Percentiles rank a stretch among this genome's conserved stretches.
Conservation (phyloP, 176 grass and related monocot species). For the Carex myosuroides region DNA sequence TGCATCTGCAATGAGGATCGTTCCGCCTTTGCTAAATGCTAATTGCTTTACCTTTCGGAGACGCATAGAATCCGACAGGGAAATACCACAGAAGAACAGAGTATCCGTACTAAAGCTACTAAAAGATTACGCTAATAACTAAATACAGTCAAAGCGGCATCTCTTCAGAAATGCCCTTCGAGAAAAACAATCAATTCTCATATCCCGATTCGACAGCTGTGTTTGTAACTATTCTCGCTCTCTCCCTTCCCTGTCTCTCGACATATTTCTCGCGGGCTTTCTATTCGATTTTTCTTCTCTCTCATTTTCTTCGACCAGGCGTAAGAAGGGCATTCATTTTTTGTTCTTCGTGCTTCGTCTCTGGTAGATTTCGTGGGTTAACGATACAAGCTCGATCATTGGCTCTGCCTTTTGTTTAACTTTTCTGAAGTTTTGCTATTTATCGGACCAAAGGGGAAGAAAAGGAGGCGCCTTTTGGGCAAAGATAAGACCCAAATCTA, state of each 20-base stretch:
- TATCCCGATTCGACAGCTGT: neutral
- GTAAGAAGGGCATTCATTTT: neutral
- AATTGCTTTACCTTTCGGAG: neutral
- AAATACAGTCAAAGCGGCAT: neutral
- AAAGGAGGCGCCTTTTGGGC: neutral
- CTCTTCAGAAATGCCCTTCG: neutral
- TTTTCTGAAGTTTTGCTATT: neutral
- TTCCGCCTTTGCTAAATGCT: neutral
- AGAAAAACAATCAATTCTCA: neutral
- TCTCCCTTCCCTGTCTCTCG: neutral
- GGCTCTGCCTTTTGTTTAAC: neutral
- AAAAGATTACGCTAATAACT: neutral
- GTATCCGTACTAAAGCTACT: neutral
- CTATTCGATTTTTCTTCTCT: neutral
- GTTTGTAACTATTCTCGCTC: neutral
- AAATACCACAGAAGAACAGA: neutral
- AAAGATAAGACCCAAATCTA: constrained; percentile 9
- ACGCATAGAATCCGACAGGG: neutral
- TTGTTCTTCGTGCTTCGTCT: neutral
- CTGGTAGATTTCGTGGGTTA: neutral
- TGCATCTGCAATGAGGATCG: neutral
- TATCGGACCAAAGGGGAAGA: neutral
- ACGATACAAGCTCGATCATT: neutral
- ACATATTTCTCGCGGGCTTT: neutral
- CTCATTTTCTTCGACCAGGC: neutral